A percentile compares a stretch with the other conserved stretches of the same genome.
These are phyloP conservation scores for Antarctomyces pellizariae DNA, from an alignment of 495 filamentous ascomycete genomes.

Conservation along the genomic window DNA sequence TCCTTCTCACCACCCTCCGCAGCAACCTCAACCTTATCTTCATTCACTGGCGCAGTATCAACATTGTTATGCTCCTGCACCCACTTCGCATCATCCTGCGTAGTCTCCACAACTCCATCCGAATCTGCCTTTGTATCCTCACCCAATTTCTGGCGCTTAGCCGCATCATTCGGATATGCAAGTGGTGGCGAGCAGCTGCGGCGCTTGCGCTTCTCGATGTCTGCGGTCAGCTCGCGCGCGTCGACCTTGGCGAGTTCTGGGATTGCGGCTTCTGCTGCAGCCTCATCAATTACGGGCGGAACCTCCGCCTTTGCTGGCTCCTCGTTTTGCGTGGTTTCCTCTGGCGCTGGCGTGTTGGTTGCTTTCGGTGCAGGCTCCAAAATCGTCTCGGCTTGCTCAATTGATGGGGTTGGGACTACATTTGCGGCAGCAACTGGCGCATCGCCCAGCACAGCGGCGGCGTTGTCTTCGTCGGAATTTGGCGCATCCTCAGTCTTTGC, in stretches of 20 bases:
- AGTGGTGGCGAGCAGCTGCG: slow-evolving; percentile 44
- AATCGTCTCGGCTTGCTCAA: too few relatives aligned
- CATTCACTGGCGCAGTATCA: slow-evolving; percentile 1
- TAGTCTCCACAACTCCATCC: slow-evolving; percentile 1
- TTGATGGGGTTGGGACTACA: too few relatives aligned
- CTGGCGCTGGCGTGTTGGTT: not conserved
- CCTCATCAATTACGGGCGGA: slow-evolving; percentile 1
- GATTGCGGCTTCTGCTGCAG: slow-evolving; percentile 3
- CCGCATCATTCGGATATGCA: slow-evolving; percentile 18
- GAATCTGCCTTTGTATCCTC: slow-evolving; percentile 5
- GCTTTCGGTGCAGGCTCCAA: too few relatives aligned
- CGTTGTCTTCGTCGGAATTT: slow-evolving; percentile 1
- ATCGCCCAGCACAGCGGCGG: not conserved
- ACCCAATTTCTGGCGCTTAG: slow-evolving; percentile 20
- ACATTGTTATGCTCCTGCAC: slow-evolving; percentile 5
- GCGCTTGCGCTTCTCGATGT: slow-evolving; percentile 49
- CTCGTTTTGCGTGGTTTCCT: not conserved
- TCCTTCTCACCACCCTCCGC: not conserved
- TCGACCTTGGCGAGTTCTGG: slow-evolving; percentile 4
- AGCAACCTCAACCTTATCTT: not conserved
- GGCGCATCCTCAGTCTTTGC: slow-evolving; percentile 4
- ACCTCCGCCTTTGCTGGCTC: not conserved
- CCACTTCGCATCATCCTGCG: slow-evolving; percentile 3
- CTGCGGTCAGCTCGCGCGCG: slow-evolving; percentile 23
- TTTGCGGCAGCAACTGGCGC: slow-evolving; percentile 2